Conservation (phyloP, 23 red algal species). For the Gracilaria gracilis region DNA sequence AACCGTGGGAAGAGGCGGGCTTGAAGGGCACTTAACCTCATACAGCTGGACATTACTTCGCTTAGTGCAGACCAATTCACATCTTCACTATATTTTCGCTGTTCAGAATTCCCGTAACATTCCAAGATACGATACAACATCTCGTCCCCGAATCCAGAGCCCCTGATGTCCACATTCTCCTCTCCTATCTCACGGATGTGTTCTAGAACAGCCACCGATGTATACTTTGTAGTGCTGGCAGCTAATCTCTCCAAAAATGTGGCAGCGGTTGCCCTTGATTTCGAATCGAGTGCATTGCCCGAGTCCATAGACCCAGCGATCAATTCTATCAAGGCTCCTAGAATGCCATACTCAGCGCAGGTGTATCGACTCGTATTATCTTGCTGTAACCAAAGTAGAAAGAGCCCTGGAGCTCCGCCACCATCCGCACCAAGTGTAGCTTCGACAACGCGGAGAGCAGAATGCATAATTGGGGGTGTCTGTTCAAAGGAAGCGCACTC, state of each 20-base stretch:
- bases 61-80: conserved; percentile 68
- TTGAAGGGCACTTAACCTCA: conserved; percentile 65
- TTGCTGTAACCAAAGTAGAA: conserved; percentile 45
- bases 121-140: conserved; percentile 61
- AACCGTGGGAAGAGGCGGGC: conserved; percentile 52
- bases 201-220: conserved; percentile 64
- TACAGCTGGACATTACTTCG: conserved; percentile 45
- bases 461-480: conserved; percentile 61
- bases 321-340: conserved; percentile 60
- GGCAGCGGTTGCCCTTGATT: conserved; percentile 49
- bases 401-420: conserved; percentile 49
- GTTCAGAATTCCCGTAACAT: conserved; percentile 31
- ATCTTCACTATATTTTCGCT: conserved; percentile 24
- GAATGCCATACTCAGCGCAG: conserved; percentile 24
- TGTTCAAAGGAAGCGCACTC: neutral
- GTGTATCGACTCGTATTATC: neutral
- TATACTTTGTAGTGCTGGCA: conserved; percentile 48
- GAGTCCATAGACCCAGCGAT: conserved; percentile 50
- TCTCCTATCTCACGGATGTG: conserved; percentile 47
- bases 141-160: conserved; percentile 66
- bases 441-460: conserved; percentile 66
- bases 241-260: conserved; percentile 64
- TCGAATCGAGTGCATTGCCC: conserved; percentile 34
- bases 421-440: conserved; percentile 66
- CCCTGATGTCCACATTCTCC: conserved; percentile 21